These are phyloP conservation scores for Ambrosia artemisiifolia DNA, from an alignment of 129 eudicot genomes.

Conservation along the genomic window DNA sequence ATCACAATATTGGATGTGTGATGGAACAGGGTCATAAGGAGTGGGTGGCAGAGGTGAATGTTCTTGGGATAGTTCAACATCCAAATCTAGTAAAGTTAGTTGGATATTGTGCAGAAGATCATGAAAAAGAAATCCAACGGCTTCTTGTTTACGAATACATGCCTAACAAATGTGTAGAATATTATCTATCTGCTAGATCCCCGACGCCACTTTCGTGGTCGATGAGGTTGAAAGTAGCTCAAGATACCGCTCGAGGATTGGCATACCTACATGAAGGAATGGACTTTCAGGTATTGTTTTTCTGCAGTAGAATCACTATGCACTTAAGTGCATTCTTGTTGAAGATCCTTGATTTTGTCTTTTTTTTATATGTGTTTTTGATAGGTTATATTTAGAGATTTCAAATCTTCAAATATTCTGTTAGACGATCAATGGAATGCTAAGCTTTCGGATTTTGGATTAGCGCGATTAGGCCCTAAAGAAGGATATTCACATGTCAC, in stretches of 20 bases:
- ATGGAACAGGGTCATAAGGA: slow-evolving; percentile 79
- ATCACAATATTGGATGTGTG: background rate
- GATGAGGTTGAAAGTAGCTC: slow-evolving; percentile 72
- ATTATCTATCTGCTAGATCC: slow-evolving; percentile 62
- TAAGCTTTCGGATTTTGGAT: slow-evolving; percentile 89
- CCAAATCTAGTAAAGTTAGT: slow-evolving; percentile 75
- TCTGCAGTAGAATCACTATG: background rate
- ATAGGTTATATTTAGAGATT: slow-evolving; percentile 91
- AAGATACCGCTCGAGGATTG: slow-evolving; percentile 88
- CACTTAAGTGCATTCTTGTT: background rate
- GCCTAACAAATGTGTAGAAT: slow-evolving; percentile 81
- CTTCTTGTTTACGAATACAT: slow-evolving; percentile 78
- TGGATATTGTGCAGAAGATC: slow-evolving; percentile 94
- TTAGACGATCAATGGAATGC: slow-evolving; percentile 92
- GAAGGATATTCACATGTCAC: slow-evolving; percentile 88
- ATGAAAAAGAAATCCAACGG: slow-evolving; percentile 86
- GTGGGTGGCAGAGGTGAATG: slow-evolving; percentile 90
- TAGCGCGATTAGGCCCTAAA: slow-evolving; percentile 86
- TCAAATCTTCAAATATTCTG: slow-evolving; percentile 88
- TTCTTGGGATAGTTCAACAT: slow-evolving; percentile 79
- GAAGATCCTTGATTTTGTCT: background rate
- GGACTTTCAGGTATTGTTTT: slow-evolving; percentile 69
- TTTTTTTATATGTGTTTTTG: background rate
- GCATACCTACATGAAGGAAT: slow-evolving; percentile 80
- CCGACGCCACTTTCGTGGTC: slow-evolving; percentile 64